These are phyloP conservation scores for Arthroderma uncinatum DNA, from an alignment of 2,329 filamentous ascomycete species.

Conservation along the genomic window DNA sequence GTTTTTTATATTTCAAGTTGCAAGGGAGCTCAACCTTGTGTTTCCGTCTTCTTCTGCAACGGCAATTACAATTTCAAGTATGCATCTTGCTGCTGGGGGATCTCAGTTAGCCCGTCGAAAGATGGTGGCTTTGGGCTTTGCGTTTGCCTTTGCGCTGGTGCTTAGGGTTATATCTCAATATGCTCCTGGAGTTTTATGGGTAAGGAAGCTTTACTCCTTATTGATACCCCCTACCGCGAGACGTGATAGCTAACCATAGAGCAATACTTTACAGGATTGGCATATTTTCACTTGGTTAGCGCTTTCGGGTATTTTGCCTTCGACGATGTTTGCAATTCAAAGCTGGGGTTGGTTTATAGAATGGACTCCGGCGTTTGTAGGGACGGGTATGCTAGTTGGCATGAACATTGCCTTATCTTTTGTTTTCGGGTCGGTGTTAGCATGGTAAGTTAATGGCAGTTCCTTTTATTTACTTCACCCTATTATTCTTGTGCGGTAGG, in stretches of 20 bases:
- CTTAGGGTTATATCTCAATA: constrained; percentile 50
- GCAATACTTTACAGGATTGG: constrained; percentile 32
- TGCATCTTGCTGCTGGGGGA: constrained; percentile 47
- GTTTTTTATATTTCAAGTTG: constrained; percentile 50
- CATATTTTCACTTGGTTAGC: constrained; percentile 39
- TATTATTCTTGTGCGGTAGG: not conserved
- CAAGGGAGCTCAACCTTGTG: constrained; percentile 44
- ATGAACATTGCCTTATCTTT: constrained; percentile 50
- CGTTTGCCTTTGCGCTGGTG: constrained; percentile 42
- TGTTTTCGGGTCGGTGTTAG: constrained; percentile 45
- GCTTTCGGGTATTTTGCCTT: constrained; percentile 16
- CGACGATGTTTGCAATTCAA: constrained; percentile 26
- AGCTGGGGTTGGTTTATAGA: constrained; percentile 54
- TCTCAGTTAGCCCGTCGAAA: constrained; percentile 45
- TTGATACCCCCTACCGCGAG: not conserved
- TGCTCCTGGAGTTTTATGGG: constrained; percentile 49
- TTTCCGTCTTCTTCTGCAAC: constrained; percentile 52
- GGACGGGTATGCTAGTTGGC: constrained; percentile 48
- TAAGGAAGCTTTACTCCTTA: constrained; percentile 3
- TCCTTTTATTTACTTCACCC: constrained; percentile 15
- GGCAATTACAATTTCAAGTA: constrained; percentile 51
- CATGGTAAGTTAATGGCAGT: constrained; percentile 34
- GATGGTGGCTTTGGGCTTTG: constrained; percentile 44
- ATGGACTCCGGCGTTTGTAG: constrained; percentile 51
- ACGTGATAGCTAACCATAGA: not conserved